Conservation (phyloP, 1,139 yeast species). For the Yamadazyma aaseri region DNA sequence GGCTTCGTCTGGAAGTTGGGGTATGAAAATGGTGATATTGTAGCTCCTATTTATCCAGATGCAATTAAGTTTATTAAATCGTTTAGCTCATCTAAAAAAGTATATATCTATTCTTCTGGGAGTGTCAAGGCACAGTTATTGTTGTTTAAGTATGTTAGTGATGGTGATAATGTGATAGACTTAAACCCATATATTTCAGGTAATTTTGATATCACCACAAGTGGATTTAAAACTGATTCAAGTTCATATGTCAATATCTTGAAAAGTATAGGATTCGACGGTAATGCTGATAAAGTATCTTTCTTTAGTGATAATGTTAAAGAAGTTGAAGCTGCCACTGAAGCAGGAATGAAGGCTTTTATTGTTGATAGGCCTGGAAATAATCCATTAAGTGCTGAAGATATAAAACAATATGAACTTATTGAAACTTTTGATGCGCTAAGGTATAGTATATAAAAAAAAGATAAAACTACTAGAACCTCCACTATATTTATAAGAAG, state of each 20-base stretch:
- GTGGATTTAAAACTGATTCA: constrained; percentile 67
- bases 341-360: constrained; percentile 59
- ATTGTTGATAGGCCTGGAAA: constrained; percentile 80
- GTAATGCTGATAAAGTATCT: constrained; percentile 35
- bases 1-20: constrained; percentile 85
- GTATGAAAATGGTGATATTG: constrained; percentile 67
- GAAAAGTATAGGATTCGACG: constrained; percentile 35
- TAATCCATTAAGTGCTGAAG: constrained; percentile 44
- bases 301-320: constrained; percentile 75
- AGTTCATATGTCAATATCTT: constrained; percentile 61
- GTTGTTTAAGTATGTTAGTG: constrained; percentile 62
- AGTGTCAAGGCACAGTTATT: constrained; percentile 82
- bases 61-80: constrained; percentile 57
- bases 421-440: constrained; percentile 13
- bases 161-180: constrained; percentile 29
- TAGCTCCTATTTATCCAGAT: constrained; percentile 76
- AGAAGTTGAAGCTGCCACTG: constrained; percentile 71
- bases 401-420: constrained; percentile 19
- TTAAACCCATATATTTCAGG: constrained; percentile 56
- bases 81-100: constrained; percentile 28
- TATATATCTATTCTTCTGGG: constrained; percentile 90
- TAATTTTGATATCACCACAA: constrained; percentile 82
- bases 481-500: too few relatives aligned
- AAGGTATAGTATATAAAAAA: too few relatives aligned
- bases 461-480: too few relatives aligned